Evolutionary conservation across 805 yeast species (phyloP), one percentile per base, ranked within the genome.

Genomic region (Metschnikowia hibisci): DNA sequence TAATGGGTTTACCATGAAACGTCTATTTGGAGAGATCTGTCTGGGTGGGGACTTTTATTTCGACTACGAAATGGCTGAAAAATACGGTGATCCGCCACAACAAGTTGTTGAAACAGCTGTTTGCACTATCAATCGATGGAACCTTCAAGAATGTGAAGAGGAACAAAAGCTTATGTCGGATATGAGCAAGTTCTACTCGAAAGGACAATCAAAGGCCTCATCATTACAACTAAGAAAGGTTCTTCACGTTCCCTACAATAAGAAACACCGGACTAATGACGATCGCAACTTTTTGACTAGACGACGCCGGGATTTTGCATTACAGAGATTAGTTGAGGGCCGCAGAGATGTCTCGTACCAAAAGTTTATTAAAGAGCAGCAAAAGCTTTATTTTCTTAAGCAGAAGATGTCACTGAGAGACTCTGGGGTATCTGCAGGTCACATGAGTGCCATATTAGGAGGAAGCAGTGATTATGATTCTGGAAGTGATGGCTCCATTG

Each of bases 1-100:
- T 7, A 49, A 52, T 18, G 77, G 77, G 0, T 65, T 70, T 42
- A 49, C 61, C 20, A 67, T 75, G 62, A 33, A 53, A 4, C 52
- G 76, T 31, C 50, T 71, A 2, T 76, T 74, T 58, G 76, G 75
- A 3, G 37, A 35, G 12, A 20, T 48, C n/a, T 52, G 56, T 39
- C n/a, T 22, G 12, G 45, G 32, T 5, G 16, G 15, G 1, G n/a
- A 18, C 3, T 52, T 51, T 31, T 12, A 15, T 13, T 52, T 32
- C 23, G 56, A 52, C 27, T 20, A 34, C 7, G 35, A 38, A 43
- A 47, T 45, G 49, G 12, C 33, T 4, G 8, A 34, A 4, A 8
- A 16, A 6, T 41, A 43, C 18, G 52, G 47, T 4, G 14, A 4
- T 4, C 44, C 44, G 1, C 22, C 40, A 5, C 29, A 28, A 28